Conservation (phyloP, 2,329 filamentous ascomycete genomes). For the Colletotrichum aenigma region DNA sequence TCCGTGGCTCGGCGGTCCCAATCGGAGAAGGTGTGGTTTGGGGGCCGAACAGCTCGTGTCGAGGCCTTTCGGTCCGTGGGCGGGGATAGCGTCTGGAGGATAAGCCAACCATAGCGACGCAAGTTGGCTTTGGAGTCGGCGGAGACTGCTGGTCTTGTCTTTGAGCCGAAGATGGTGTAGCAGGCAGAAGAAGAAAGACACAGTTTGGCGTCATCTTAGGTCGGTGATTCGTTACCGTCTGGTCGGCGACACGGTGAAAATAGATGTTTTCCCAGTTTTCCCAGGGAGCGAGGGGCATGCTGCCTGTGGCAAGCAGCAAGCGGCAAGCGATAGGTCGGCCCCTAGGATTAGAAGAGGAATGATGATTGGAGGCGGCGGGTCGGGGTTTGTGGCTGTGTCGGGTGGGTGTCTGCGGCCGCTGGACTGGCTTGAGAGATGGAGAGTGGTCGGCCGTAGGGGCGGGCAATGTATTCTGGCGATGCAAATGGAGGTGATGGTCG, state of each 20-base stretch:
- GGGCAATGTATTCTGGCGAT: not conserved
- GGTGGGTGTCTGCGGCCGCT: not conserved
- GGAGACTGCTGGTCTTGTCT: not conserved
- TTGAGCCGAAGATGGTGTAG: not conserved
- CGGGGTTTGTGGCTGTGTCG: not conserved
- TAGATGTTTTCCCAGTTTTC: not conserved
- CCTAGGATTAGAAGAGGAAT: not conserved
- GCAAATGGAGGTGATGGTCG: not conserved
- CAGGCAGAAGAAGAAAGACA: not conserved
- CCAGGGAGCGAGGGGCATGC: not conserved
- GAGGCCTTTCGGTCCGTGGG: not conserved
- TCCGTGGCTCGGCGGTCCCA: conserved; percentile 1
- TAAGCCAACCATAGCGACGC: not conserved
- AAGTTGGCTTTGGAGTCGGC: not conserved
- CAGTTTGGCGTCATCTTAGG: not conserved
- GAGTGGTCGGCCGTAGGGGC: not conserved
- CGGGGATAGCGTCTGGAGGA: not conserved
- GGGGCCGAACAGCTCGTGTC: not conserved
- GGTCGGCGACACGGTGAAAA: conserved; percentile 24
- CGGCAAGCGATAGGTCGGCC: not conserved
- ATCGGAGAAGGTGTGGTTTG: not conserved
- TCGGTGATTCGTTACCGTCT: conserved; percentile 37
- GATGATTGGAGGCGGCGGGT: not conserved
- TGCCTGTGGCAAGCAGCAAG: not conserved
- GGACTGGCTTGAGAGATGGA: not conserved